Base-by-base conservation (phyloP, 2,329 filamentous ascomycete genomes). In the Phaeoacremonium minimum region DNA sequence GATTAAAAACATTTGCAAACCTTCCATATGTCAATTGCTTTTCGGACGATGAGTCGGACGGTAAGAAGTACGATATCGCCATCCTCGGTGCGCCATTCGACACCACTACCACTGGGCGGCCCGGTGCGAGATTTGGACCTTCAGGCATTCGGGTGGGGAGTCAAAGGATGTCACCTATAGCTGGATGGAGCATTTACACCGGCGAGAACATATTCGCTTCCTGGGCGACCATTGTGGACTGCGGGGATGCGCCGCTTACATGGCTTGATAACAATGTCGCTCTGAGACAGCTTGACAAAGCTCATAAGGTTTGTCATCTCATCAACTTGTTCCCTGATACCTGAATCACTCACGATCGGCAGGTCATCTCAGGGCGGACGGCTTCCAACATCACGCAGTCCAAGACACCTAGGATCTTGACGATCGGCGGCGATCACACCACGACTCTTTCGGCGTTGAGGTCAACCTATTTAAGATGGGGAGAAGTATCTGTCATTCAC, bases 181-280 rank as follows among this genome's bases (percentile, higher is more conserved):
- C 3, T 6, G 26, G 15, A 9, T 26, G 15, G 9, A 36, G 29
- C 16, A 14, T 44, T 18, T 44, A 44, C 33, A 44, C 41, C 9
- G 41, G 41, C 3, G 26, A 28, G 30, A 18, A 18, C 19, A 35
- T 38, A 15, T 33, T 41, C 28, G 28, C 30, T 17, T 30, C 33
- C 15, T 44, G 41, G 41, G 41, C 41, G 3, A 26, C 11, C 12
- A 71, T 91, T 32, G 71, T 87, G 26, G 86, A 91, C 61, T 90
- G 86, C 51, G 87, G 87, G 19, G 86, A 91, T 48, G 85, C 87
- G 37, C 83, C 83, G 2, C 67, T 89, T 41, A 87, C 83, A 0
- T 85, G 83, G 9, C 81, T 90, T 45, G 85, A 91, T 60, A 91
- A 90, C 55, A 76, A 68, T 0, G 64, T 89, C 1, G 86, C 87